Percentiles rank a stretch among this genome's conserved stretches.
These are phyloP conservation scores for Solanum lignicaule DNA, from an alignment of 257 asterid species.

Conservation along the genomic window DNA sequence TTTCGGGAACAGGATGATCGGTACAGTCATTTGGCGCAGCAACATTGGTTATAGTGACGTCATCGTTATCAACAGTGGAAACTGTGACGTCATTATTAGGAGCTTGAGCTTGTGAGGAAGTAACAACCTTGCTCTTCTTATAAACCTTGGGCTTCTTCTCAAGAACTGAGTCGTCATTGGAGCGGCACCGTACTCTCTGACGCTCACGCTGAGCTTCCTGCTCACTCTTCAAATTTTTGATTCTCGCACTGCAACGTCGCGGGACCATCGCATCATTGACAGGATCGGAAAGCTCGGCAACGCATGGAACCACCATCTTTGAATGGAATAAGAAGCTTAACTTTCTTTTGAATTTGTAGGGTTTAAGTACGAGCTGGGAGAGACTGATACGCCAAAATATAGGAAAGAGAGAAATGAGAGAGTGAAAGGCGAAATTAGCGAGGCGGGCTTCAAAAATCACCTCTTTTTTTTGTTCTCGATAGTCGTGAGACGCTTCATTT, in stretches of 20 bases:
- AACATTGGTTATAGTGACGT: not conserved
- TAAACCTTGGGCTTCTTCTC: not conserved
- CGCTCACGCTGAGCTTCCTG: not conserved
- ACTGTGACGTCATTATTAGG: not conserved
- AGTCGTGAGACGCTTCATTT: not conserved
- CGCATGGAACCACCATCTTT: slow-evolving; percentile 12
- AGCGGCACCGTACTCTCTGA: not conserved
- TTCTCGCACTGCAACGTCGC: slow-evolving; percentile 13
- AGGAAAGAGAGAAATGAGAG: not conserved
- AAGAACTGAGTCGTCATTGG: not conserved
- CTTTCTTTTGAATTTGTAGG: not conserved
- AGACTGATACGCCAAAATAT: not conserved
- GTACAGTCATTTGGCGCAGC: not conserved
- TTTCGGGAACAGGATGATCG: not conserved
- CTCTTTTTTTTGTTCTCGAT: not conserved
- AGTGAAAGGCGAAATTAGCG: not conserved
- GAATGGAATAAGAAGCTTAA: not conserved
- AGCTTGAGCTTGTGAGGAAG: not conserved
- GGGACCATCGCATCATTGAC: not conserved
- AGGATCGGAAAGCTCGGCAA: not conserved
- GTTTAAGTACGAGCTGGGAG: not conserved
- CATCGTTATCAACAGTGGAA: not conserved
- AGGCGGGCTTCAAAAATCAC: not conserved
- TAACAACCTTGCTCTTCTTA: not conserved
- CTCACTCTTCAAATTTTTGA: not conserved